phyloP scores from a whole-genome alignment of 805 yeast species.

The Saturnispora ahearnii region DNA sequence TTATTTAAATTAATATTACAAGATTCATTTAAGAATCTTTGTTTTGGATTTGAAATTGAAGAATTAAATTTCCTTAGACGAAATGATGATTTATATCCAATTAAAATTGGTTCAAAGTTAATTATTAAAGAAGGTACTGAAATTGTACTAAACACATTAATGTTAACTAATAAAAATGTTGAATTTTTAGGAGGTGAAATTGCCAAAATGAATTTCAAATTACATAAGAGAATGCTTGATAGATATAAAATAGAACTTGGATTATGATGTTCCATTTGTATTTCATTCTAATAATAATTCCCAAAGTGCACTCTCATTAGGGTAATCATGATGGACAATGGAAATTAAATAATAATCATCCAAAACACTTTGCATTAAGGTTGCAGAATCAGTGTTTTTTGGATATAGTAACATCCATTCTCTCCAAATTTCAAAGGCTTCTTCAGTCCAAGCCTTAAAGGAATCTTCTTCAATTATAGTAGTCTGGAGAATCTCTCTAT shows the following conservation, averaged over 20 bases:
- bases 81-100: constrained; percentile 24
- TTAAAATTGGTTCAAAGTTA: constrained; percentile 51
- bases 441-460: constrained; percentile 93
- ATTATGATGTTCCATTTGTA: constrained; percentile 10
- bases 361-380: constrained; percentile 52
- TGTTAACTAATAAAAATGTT: constrained; percentile 21
- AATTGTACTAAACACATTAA: constrained; percentile 39
- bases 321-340: constrained; percentile 76
- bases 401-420: constrained; percentile 87
- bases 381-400: constrained; percentile 43
- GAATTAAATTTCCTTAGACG: constrained; percentile 39
- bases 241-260: constrained; percentile 28
- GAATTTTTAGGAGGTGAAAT: constrained; percentile 26
- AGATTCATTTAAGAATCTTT: constrained; percentile 40
- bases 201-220: constrained; percentile 19
- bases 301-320: constrained; percentile 71
- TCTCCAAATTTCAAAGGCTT: constrained; percentile 81
- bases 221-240: constrained; percentile 30
- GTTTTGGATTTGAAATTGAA: constrained; percentile 51
- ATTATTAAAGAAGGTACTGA: constrained; percentile 39
- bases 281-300: constrained; percentile 36
- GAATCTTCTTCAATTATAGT: constrained; percentile 90
- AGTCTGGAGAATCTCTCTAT: constrained; percentile 81
- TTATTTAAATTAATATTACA: constrained; percentile 50
- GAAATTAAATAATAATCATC: constrained; percentile 70